Evolutionary conservation across 2,329 filamentous ascomycete species (phyloP).

Genomic region (Ceratocystis huliohia): DNA sequence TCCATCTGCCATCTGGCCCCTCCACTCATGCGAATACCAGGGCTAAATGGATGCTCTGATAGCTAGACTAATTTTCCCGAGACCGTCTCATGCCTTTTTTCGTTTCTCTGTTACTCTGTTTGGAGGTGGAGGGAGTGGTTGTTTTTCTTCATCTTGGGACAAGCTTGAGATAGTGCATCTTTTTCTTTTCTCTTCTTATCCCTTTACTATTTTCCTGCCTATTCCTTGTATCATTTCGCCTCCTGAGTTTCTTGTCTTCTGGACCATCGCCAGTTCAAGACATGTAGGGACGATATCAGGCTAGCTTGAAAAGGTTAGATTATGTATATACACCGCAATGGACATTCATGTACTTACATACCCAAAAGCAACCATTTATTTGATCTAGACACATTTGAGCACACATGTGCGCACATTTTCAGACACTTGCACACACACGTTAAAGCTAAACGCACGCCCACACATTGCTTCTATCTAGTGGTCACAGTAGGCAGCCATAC

Average conservation of each 20-base stretch:
- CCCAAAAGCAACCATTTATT: neutral
- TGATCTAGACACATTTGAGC: neutral
- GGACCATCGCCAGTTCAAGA: neutral
- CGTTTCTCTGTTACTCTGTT: neutral
- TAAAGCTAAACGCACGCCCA: neutral
- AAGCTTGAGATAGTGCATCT: neutral
- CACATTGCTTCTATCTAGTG: neutral
- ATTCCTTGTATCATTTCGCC: neutral
- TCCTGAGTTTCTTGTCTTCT: neutral
- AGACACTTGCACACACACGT: neutral
- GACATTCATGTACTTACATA: slow-evolving; percentile 8
- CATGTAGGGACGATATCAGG: neutral
- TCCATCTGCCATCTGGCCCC: neutral
- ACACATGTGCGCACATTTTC: neutral
- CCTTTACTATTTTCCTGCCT: neutral
- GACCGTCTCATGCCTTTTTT: neutral
- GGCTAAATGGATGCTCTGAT: neutral
- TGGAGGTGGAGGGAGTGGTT: neutral
- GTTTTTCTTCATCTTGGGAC: slow-evolving; percentile 1
- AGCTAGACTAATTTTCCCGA: neutral
- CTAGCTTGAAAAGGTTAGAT: neutral
- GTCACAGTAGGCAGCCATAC: neutral
- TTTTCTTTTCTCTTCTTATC: neutral
- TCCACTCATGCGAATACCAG: neutral
- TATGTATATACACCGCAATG: slow-evolving; percentile 7